Percentiles rank a stretch among this genome's conserved stretches.
Evolutionary conservation across 164 flowering plant species (phyloP).

Genomic region (Tetrastigma voinierianum): DNA sequence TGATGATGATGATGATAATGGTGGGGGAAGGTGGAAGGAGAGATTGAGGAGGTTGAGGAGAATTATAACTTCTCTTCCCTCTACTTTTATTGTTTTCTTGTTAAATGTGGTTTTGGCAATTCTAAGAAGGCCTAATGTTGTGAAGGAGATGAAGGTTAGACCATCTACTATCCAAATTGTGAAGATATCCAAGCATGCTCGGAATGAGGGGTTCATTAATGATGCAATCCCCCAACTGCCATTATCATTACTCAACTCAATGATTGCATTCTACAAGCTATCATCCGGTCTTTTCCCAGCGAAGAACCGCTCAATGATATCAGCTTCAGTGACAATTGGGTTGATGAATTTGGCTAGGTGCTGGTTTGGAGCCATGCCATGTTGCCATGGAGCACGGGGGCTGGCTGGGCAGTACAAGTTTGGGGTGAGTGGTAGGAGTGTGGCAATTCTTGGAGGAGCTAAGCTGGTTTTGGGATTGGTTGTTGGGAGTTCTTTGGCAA

Average conservation of each 20-base stretch:
- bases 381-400: slow-evolving; percentile 89
- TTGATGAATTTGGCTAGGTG: slow-evolving; percentile 59
- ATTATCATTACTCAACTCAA: slow-evolving; percentile 55
- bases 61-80: too few relatives aligned
- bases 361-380: slow-evolving; percentile 87
- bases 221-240: slow-evolving; percentile 70
- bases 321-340: slow-evolving; percentile 47
- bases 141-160: too few relatives aligned
- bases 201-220: too few relatives aligned
- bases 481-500: slow-evolving; percentile 61
- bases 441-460: slow-evolving; percentile 63
- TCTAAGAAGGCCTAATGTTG: too few relatives aligned
- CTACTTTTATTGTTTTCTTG: too few relatives aligned
- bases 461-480: slow-evolving; percentile 64
- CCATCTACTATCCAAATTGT: too few relatives aligned
- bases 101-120: too few relatives aligned
- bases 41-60: too few relatives aligned
- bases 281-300: slow-evolving; percentile 68
- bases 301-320: slow-evolving; percentile 50
- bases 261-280: slow-evolving; percentile 57
- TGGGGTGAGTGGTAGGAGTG: slow-evolving; percentile 86
- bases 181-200: too few relatives aligned
- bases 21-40: slow-evolving; percentile 13
- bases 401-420: slow-evolving; percentile 88
- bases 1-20: not conserved